Evolutionary conservation across 495 filamentous ascomycete species (phyloP).

Genomic region (Penicillium dipodomyicola): DNA sequence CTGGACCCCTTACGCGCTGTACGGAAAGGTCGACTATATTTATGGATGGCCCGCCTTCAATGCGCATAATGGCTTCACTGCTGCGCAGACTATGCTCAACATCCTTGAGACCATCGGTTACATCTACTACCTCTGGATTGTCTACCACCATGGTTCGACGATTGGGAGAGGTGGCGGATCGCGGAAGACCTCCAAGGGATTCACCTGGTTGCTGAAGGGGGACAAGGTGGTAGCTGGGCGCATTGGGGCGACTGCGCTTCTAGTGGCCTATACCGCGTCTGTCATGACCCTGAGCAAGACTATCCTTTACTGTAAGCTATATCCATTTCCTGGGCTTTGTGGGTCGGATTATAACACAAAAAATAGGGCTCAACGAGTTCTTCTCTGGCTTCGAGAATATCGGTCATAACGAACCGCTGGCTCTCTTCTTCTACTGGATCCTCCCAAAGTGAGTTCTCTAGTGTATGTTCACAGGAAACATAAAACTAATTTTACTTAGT

Average conservation of each 20-base stretch:
- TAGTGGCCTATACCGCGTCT: constrained; percentile 66
- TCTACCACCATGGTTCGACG: constrained; percentile 49
- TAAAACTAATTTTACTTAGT: constrained; percentile 42
- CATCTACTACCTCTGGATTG: constrained; percentile 62
- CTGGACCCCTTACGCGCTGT: constrained; percentile 78
- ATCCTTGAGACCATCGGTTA: constrained; percentile 70
- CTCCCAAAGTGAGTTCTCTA: constrained; percentile 70
- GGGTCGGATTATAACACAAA: constrained; percentile 2
- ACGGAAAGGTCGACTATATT: constrained; percentile 75
- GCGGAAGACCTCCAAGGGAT: constrained; percentile 35
- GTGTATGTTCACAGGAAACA: not conserved
- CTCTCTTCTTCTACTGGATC: constrained; percentile 68
- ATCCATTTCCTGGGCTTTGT: not conserved
- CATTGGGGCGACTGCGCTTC: constrained; percentile 58
- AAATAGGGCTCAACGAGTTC: constrained; percentile 69
- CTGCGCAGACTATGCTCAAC: constrained; percentile 73
- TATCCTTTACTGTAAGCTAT: constrained; percentile 71
- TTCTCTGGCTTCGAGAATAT: constrained; percentile 77
- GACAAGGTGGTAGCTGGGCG: constrained; percentile 56
- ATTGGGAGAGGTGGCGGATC: constrained; percentile 31
- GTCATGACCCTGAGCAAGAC: constrained; percentile 90
- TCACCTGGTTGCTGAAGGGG: constrained; percentile 45
- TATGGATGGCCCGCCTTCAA: constrained; percentile 81
- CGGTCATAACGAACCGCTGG: constrained; percentile 63
- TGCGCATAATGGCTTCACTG: constrained; percentile 72